phyloP scores from a whole-genome alignment of 169 alveolate species.

The Babesia ovata region DNA sequence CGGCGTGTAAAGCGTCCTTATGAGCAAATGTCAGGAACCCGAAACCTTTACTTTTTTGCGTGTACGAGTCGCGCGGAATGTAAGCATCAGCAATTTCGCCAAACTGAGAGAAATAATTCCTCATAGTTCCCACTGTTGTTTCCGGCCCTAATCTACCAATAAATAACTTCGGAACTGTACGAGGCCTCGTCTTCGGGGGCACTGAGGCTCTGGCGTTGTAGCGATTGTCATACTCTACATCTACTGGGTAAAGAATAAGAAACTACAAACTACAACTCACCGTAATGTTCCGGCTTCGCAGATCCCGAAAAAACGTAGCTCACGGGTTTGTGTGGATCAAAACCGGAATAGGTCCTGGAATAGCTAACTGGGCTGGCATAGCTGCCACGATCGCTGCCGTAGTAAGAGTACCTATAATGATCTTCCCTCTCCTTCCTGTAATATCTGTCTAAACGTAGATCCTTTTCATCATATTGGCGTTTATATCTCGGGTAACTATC shows the following conservation, averaged over 20 bases:
- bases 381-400: constrained; percentile 14
- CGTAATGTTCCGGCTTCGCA: constrained; percentile 36
- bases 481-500: constrained; percentile 6
- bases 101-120: constrained; percentile 69
- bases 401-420: constrained; percentile 21
- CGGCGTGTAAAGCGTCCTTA: constrained; percentile 59
- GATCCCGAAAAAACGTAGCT: constrained; percentile 67
- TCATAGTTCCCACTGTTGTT: constrained; percentile 58
- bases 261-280: neutral
- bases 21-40: constrained; percentile 67
- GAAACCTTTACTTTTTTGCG: constrained; percentile 66
- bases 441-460: neutral
- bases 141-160: constrained; percentile 64
- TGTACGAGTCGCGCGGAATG: constrained; percentile 67
- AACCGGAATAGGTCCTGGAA: constrained; percentile 13
- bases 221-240: constrained; percentile 8
- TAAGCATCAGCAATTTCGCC: constrained; percentile 75
- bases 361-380: constrained; percentile 23
- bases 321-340: constrained; percentile 69
- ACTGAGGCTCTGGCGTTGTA: neutral
- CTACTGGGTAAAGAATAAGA: neutral
- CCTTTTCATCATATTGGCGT: constrained; percentile 28
- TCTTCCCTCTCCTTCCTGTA: constrained; percentile 36
- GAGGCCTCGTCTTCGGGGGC: constrained; percentile 18
- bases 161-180: constrained; percentile 60